phyloP scores from a whole-genome alignment of 345 rosid genomes.

The Passiflora organensis region DNA sequence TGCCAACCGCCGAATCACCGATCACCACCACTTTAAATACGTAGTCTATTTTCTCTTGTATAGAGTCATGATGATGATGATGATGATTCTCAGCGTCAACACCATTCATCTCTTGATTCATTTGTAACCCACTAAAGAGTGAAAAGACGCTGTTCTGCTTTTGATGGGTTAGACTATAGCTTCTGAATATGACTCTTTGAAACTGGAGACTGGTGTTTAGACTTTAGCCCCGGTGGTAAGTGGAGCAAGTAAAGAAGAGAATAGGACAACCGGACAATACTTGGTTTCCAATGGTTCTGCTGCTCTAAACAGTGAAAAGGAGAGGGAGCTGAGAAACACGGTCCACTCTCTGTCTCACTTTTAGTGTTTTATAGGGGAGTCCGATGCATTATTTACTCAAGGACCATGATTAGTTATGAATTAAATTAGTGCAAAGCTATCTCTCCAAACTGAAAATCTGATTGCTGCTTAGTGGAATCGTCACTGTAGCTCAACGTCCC shows the following conservation, averaged over 20 bases:
- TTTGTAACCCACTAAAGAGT: conserved; percentile 7
- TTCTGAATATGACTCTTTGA: not conserved
- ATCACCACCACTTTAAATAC: conserved; percentile 78
- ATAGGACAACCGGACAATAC: conserved; percentile 1
- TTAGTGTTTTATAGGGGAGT: not conserved
- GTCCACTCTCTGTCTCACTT: conserved; percentile 7
- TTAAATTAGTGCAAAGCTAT: too few relatives aligned
- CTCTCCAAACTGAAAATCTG: too few relatives aligned
- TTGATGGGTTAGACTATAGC: not conserved
- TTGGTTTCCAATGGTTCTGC: not conserved
- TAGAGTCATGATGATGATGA: conserved; percentile 11
- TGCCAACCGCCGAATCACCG: conserved; percentile 82
- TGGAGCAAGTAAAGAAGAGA: conserved; percentile 7
- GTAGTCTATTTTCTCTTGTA: conserved; percentile 54
- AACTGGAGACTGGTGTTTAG: not conserved
- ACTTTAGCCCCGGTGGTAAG: not conserved
- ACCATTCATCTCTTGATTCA: conserved; percentile 71
- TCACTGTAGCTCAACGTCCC: too few relatives aligned
- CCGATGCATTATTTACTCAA: too few relatives aligned
- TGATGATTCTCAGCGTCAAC: conserved; percentile 25
- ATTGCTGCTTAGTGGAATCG: too few relatives aligned
- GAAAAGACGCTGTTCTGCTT: not conserved
- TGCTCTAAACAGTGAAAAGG: conserved; percentile 1
- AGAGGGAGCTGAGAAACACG: not conserved
- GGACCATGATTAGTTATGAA: too few relatives aligned